These are phyloP conservation scores for Micractinium conductrix DNA, from an alignment of 139 green algal genomes.

Conservation along the genomic window DNA sequence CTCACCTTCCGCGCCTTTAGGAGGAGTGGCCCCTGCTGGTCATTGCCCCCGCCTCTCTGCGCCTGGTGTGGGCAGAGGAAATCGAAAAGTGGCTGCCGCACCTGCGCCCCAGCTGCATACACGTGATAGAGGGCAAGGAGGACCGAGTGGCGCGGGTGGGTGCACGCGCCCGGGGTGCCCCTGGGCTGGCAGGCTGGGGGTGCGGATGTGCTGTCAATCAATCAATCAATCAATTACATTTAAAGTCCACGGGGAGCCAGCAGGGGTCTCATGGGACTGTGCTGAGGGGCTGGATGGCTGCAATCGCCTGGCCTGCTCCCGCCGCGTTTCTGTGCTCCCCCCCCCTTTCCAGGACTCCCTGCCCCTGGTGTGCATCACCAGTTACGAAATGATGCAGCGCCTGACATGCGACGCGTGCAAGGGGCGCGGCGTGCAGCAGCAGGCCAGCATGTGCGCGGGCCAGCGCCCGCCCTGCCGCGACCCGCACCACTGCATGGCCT, in stretches of 20 bases:
- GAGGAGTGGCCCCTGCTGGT: constrained; percentile 94
- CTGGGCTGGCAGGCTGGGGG: background rate
- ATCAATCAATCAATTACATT: too few species aligned
- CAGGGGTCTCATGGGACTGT: too few species aligned
- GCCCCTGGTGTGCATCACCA: constrained; percentile 67
- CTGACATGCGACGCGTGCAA: constrained; percentile 79
- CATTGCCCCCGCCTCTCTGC: constrained; percentile 86
- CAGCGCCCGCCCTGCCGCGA: constrained; percentile 14
- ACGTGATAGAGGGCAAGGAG: constrained; percentile 77
- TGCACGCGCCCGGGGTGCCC: too few species aligned
- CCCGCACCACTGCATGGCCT: constrained; percentile 75
- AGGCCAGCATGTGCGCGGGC: background rate
- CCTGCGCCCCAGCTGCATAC: constrained; percentile 72
- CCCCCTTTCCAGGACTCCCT: background rate
- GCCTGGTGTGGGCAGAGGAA: constrained; percentile 95
- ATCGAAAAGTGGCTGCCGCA: constrained; percentile 93
- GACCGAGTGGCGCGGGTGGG: constrained; percentile 47
- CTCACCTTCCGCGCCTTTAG: too few species aligned
- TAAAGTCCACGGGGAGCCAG: too few species aligned
- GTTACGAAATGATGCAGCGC: constrained; percentile 89
- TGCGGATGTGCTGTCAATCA: background rate
- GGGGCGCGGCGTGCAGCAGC: background rate
- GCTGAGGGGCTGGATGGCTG: background rate
- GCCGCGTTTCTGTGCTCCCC: background rate
- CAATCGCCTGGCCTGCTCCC: background rate